phyloP scores from a whole-genome alignment of 2,329 filamentous ascomycete genomes.

The Colletotrichum chlorophyti region DNA sequence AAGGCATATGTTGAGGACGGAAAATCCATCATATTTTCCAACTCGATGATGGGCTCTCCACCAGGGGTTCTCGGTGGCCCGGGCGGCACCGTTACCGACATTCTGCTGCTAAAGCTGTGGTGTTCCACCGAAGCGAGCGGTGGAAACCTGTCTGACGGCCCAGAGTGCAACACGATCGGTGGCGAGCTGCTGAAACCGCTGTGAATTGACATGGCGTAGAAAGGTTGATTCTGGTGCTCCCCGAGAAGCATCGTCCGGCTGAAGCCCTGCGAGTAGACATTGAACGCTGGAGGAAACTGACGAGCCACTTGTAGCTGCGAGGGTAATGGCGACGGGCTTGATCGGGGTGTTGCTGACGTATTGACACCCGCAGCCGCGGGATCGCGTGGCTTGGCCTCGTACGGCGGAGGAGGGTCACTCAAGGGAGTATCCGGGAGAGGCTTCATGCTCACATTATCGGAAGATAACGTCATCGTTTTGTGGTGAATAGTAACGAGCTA shows the following conservation, averaged over 20 bases:
- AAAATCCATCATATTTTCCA: conserved; percentile 15
- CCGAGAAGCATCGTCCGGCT: conserved; percentile 27
- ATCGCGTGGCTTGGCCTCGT: conserved; percentile 11
- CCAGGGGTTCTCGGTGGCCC: conserved; percentile 18
- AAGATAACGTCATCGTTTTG: not conserved
- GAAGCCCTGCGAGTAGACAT: conserved; percentile 28
- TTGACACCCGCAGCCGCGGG: conserved; percentile 1
- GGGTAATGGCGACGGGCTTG: not conserved
- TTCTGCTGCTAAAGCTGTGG: conserved; percentile 20
- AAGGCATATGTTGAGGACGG: conserved; percentile 38
- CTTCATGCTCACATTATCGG: not conserved
- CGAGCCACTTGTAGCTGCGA: conserved; percentile 17
- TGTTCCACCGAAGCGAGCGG: conserved; percentile 28
- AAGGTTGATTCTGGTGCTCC: conserved; percentile 26
- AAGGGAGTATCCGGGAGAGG: not conserved
- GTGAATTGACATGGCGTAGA: conserved; percentile 28
- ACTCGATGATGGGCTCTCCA: conserved; percentile 9
- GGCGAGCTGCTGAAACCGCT: conserved; percentile 22
- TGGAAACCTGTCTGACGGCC: conserved; percentile 18
- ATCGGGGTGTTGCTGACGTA: not conserved
- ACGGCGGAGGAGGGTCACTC: conserved; percentile 25
- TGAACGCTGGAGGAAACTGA: conserved; percentile 30
- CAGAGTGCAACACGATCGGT: conserved; percentile 29
- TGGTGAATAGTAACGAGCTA: no score
- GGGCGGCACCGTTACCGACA: conserved; percentile 20